phyloP scores from a whole-genome alignment of 2,329 filamentous ascomycete species.

The Fusarium oligoseptatum region DNA sequence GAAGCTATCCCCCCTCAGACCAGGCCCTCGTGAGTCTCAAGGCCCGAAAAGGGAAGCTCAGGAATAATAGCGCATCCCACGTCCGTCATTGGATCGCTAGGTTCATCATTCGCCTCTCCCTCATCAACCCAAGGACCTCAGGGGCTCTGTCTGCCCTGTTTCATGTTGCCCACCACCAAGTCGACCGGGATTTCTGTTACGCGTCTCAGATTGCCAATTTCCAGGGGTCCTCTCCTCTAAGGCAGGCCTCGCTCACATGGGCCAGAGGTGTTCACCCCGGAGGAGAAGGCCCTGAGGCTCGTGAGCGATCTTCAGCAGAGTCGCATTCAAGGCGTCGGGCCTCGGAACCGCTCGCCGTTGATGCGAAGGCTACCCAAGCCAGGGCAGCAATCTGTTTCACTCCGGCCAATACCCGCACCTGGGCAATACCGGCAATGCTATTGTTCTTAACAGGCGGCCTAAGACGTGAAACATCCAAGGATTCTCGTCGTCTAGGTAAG shows the following conservation, averaged over 20 bases:
- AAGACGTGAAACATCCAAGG: conserved; percentile 34
- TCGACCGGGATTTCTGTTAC: conserved; percentile 28
- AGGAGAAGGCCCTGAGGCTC: conserved; percentile 2
- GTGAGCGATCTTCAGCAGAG: conserved; percentile 15
- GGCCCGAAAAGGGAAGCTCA: conserved; percentile 12
- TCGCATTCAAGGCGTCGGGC: conserved; percentile 13
- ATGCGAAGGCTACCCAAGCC: conserved; percentile 2
- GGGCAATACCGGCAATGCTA: conserved; percentile 36
- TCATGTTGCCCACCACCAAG: conserved; percentile 33
- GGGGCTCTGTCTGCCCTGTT: conserved; percentile 36
- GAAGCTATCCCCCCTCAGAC: conserved; percentile 6
- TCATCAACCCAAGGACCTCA: conserved; percentile 19
- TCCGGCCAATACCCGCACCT: conserved; percentile 25
- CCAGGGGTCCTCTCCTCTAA: conserved; percentile 11
- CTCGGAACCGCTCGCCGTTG: conserved; percentile 9
- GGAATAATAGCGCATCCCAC: conserved; percentile 2
- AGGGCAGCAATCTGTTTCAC: conserved; percentile 20
- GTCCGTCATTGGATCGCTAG: conserved; percentile 11
- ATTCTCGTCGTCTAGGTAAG: conserved; percentile 4
- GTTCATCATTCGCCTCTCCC: conserved; percentile 1
- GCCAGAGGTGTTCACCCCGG: conserved; percentile 7
- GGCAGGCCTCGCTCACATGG: conserved; percentile 13
- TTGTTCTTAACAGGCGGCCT: conserved; percentile 26
- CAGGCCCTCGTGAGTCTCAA: neutral
- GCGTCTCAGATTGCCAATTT: conserved; percentile 48